These are phyloP conservation scores for Suillus placidus DNA, from an alignment of 768 basidiomycete species.

Conservation along the genomic window DNA sequence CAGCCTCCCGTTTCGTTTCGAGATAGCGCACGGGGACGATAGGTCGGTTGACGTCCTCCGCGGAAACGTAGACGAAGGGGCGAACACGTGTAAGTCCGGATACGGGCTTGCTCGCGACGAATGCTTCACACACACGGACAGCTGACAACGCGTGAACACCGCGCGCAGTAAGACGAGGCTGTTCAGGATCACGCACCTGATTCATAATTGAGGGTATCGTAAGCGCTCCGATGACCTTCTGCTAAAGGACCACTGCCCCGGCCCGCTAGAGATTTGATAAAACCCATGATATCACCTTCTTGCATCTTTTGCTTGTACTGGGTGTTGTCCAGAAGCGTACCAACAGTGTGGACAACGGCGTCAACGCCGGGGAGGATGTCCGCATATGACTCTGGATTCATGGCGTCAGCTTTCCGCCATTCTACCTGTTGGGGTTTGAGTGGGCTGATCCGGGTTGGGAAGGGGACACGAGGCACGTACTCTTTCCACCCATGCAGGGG, in stretches of 20 bases:
- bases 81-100: conserved; percentile 38
- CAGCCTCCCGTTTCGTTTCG: conserved; percentile 92
- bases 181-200: conserved; percentile 63
- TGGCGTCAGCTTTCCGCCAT: conserved; percentile 86
- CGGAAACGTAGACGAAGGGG: conserved; percentile 94
- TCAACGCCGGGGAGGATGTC: conserved; percentile 65
- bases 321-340: conserved; percentile 81
- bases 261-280: conserved; percentile 51
- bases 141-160: conserved; percentile 43
- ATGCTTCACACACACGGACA: conserved; percentile 76
- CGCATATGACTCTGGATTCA: conserved; percentile 72
- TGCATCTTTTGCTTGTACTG: conserved; percentile 78
- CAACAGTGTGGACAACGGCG: conserved; percentile 92
- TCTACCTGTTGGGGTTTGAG: conserved; percentile 57
- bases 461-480: conserved; percentile 40
- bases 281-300: conserved; percentile 55
- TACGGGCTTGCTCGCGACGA: conserved; percentile 50
- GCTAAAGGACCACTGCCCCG: conserved; percentile 62
- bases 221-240: conserved; percentile 48
- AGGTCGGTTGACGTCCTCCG: conserved; percentile 84
- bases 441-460: conserved; percentile 20
- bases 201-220: conserved; percentile 87
- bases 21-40: conserved; percentile 86
- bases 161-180: conserved; percentile 13
- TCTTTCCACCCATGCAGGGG: conserved; percentile 82